Base-by-base conservation (phyloP, 768 basidiomycete species). In the Leccinellum luteum region DNA sequence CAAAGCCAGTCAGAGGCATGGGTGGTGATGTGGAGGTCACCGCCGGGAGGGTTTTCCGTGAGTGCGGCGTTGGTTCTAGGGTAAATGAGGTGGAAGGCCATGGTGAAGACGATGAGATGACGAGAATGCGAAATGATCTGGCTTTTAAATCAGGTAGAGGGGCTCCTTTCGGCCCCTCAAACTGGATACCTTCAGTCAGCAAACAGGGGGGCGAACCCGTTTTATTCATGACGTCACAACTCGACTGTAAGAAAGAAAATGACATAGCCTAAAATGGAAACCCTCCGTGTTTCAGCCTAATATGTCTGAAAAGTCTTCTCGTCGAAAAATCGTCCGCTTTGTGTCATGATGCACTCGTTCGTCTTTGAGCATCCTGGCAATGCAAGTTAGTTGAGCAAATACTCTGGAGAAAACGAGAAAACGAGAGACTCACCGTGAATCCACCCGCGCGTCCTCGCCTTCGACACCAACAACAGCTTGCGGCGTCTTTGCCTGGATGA, bases 401-500 rank as follows among this genome's bases (percentile, higher is more conserved):
- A n/a, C n/a, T n/a, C n/a, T n/a, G n/a, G n/a, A n/a, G n/a, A n/a
- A n/a, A n/a, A n/a, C n/a, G 17, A 38, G 17, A n/a, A 38, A 38
- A 8, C 9, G 35, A 38, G 35, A 38, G 6, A 54, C 87, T 54
- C 52, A 94, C 96, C 94, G 80, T 35, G 89, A 77, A 74, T 99
- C 92, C 41, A 94, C 78, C 38, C 96, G 79, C 2, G 89, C 85
- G 73, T 99, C 96, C 58, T 96, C 95, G 15, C 92, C 92, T 73
- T 98, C 92, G 1, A 98, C 86, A 1, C 87, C 87, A 1, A 98
- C 72, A 28, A 89, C 84, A 2, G 94, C 85, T 62, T 93, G 85
- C 0, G 95, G 92, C 25, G 86, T 92, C 73, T 95, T 96, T 7
- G 96, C 95, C 31, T 95, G 91, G 62, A 96, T 79, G 34, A 98